These are phyloP conservation scores for Guyanaporus albipodus DNA, from an alignment of 768 basidiomycete species.

Conservation along the genomic window DNA sequence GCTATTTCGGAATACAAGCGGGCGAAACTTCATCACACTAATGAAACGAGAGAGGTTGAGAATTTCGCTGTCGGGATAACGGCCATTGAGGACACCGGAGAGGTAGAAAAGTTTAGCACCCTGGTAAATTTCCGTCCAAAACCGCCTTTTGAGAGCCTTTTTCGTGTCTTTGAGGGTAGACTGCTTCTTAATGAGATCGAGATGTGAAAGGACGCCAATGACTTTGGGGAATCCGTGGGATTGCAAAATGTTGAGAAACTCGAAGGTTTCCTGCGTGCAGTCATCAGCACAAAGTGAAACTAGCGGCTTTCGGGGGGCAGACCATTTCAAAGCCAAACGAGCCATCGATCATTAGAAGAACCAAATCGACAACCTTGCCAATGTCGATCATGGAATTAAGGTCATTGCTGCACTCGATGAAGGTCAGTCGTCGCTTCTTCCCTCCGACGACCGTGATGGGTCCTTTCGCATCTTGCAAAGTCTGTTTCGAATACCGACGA, in stretches of 20 bases:
- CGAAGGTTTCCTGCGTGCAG: slow-evolving; percentile 86
- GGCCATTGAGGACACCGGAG: slow-evolving; percentile 93
- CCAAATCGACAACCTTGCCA: slow-evolving; percentile 93
- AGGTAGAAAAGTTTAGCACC: slow-evolving; percentile 98
- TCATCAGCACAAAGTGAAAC: neutral
- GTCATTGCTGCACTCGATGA: slow-evolving; percentile 97
- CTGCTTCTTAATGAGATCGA: slow-evolving; percentile 94
- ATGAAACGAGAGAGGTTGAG: slow-evolving; percentile 96
- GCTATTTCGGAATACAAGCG: slow-evolving; percentile 89
- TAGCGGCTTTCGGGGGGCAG: slow-evolving; percentile 17
- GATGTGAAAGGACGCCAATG: slow-evolving; percentile 91
- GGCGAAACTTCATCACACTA: slow-evolving; percentile 97
- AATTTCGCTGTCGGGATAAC: slow-evolving; percentile 96
- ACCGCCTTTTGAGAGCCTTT: slow-evolving; percentile 93
- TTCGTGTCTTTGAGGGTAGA: slow-evolving; percentile 84
- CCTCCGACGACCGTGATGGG: slow-evolving; percentile 94
- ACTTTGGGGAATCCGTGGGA: slow-evolving; percentile 98
- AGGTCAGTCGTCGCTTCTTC: slow-evolving; percentile 90
- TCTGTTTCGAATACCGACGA: slow-evolving; percentile 90
- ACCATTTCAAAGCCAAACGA: slow-evolving; percentile 99
- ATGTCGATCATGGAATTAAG: slow-evolving; percentile 98
- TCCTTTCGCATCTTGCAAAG: slow-evolving; percentile 81
- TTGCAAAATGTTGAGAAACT: slow-evolving; percentile 96
- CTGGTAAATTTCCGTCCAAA: slow-evolving; percentile 99
- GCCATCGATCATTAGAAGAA: slow-evolving; percentile 95